Conservation (phyloP, 768 basidiomycete genomes). For the Suillus fuscotomentosus region DNA sequence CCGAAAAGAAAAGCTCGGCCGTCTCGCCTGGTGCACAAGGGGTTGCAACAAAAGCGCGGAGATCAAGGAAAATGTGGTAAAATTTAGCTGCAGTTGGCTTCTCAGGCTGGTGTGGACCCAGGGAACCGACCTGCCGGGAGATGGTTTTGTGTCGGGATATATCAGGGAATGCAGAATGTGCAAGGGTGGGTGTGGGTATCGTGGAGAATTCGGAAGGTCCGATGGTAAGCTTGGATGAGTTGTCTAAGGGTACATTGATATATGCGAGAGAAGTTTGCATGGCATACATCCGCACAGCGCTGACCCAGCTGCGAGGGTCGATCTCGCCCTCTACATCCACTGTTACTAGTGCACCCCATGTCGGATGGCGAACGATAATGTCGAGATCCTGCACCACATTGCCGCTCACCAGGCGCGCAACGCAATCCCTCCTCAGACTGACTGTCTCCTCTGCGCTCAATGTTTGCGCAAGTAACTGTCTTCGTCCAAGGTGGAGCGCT, state of each 20-base stretch:
- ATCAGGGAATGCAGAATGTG: conserved; percentile 74
- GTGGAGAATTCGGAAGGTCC: conserved; percentile 48
- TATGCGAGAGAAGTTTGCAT: conserved; percentile 86
- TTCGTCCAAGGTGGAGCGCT: conserved; percentile 84
- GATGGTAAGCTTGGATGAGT: conserved; percentile 29
- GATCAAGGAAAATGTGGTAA: conserved; percentile 87
- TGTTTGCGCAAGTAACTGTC: conserved; percentile 86
- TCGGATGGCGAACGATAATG: conserved; percentile 94
- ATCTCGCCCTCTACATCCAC: conserved; percentile 87
- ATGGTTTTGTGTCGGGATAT: conserved; percentile 25
- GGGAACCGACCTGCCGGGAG: conserved; percentile 36
- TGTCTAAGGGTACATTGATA: conserved; percentile 51
- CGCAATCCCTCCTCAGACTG: conserved; percentile 81
- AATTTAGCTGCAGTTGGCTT: conserved; percentile 63
- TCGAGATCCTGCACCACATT: conserved; percentile 93
- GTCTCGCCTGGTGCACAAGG: conserved; percentile 90
- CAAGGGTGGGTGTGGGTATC: conserved; percentile 54
- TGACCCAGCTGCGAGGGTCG: conserved; percentile 82
- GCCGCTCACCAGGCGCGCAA: conserved; percentile 80
- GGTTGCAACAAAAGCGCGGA: conserved; percentile 90
- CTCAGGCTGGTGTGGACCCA: conserved; percentile 24
- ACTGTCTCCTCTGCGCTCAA: conserved; percentile 85
- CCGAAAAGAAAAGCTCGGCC: conserved; percentile 89
- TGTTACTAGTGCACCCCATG: conserved; percentile 84
- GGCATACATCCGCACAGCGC: conserved; percentile 87